Conservation (phyloP, 768 basidiomycete species). For the Tricholoma sp. region DNA sequence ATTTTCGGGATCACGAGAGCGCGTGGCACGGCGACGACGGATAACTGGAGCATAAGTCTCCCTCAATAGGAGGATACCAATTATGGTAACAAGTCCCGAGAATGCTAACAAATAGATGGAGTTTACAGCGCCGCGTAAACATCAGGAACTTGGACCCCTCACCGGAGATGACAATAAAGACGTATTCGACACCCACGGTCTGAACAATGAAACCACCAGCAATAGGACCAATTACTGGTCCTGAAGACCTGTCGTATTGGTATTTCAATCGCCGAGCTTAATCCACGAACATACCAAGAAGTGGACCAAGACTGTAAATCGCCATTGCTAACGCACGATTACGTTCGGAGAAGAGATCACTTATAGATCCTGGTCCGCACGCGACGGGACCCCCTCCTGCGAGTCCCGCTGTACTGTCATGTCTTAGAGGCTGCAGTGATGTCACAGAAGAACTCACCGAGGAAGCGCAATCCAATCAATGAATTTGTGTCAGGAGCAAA, state of each 20-base stretch:
- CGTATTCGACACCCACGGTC: background rate
- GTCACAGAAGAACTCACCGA: conserved; percentile 37
- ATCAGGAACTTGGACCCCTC: background rate
- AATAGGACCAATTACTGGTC: conserved; percentile 52
- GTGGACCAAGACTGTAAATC: conserved; percentile 56
- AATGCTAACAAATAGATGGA: conserved; percentile 17
- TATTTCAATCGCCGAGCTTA: background rate
- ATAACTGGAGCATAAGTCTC: conserved; percentile 78
- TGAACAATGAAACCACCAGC: background rate
- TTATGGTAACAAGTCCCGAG: conserved; percentile 34
- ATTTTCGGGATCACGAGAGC: conserved; percentile 41
- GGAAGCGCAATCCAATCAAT: conserved; percentile 63
- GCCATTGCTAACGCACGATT: conserved; percentile 61
- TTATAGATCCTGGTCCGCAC: conserved; percentile 55
- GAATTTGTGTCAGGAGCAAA: conserved; percentile 50
- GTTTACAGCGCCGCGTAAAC: background rate
- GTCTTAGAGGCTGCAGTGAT: background rate
- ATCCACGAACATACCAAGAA: conserved; percentile 39
- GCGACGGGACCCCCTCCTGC: conserved; percentile 61
- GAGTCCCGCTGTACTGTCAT: conserved; percentile 49
- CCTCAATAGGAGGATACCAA: conserved; percentile 55
- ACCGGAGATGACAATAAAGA: background rate
- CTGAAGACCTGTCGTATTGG: conserved; percentile 16
- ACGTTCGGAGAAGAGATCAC: conserved; percentile 59
- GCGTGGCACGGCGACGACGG: conserved; percentile 38